phyloP scores from a whole-genome alignment of 1,284 basidiomycete species.

The Blastosporella zonata region DNA sequence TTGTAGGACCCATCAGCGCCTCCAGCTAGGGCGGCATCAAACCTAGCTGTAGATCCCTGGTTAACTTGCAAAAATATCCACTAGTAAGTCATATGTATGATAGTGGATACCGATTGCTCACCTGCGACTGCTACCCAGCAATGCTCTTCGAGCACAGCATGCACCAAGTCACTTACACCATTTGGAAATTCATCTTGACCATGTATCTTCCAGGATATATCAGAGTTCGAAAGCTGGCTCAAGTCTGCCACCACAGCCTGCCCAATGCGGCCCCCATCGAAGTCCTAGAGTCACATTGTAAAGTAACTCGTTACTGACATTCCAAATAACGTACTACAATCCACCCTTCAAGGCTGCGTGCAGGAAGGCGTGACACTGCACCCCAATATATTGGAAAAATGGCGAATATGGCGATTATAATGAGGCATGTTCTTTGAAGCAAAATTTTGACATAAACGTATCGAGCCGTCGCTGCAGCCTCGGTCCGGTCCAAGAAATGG shows the following conservation, averaged over 20 bases:
- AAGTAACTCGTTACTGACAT: not conserved
- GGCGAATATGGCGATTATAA: conserved; percentile 33
- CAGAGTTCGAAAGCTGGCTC: conserved; percentile 21
- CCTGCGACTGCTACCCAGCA: conserved; percentile 42
- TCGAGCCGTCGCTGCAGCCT: conserved; percentile 18
- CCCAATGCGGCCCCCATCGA: conserved; percentile 48
- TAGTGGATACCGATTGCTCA: conserved; percentile 18
- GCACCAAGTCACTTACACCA: conserved; percentile 33
- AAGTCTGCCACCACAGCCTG: conserved; percentile 35
- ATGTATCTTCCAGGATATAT: conserved; percentile 38
- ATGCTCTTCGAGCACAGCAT: conserved; percentile 37
- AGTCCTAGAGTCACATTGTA: conserved; percentile 37
- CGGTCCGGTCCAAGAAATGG: conserved; percentile 18
- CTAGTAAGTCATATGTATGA: not conserved
- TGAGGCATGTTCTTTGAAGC: conserved; percentile 2
- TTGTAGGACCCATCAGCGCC: conserved; percentile 29
- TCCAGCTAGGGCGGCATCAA: conserved; percentile 24
- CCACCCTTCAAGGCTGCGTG: conserved; percentile 35
- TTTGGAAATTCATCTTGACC: conserved; percentile 39
- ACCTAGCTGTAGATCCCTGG: conserved; percentile 29
- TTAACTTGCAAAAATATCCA: conserved; percentile 25
- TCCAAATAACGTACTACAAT: conserved; percentile 34
- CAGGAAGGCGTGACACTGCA: conserved; percentile 38
- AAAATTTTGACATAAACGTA: conserved; percentile 11
- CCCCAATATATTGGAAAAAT: conserved; percentile 48